Evolutionary conservation across 768 basidiomycete species (phyloP), one percentile per base, ranked within the genome.

Genomic region (Leccinum imitatum): DNA sequence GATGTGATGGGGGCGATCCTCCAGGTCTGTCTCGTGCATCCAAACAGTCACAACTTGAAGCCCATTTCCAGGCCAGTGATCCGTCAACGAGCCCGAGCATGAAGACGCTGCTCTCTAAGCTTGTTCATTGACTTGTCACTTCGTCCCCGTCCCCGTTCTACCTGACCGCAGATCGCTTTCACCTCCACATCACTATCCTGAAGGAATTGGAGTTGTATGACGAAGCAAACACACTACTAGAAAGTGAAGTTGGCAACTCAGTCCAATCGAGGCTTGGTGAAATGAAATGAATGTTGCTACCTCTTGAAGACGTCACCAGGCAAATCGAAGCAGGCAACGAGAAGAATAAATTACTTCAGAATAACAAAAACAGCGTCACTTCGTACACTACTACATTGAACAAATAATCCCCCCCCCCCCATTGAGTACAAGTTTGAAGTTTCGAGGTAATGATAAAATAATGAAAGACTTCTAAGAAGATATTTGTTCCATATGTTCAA

Each of bases 1-100:
- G 87, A 82, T 63, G 82, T 90, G 37, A 89, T 90, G 67, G 84
- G 90, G 60, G 85, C 89, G 11, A 79, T 92, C 52, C 83, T 94
- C 17, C 93, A 95, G 82, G 90, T 89, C 61, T 61, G 59, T 59
- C 33, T 51, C 39, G 14, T 61, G 51, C 17, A 2, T 47, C 33
- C 55, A 21, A 25, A 44, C n/a, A 25, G 27, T 59, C 54, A 30
- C 54, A 55, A 52, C 54, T 63, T 47, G 31, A 21, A 30, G 13
- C 25, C 33, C 54, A 53, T 50, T n/a, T 47, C 19, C 59, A 93
- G 90, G 91, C 91, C 4, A 86, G 84, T 62, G 90, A 92, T 65
- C 72, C 79, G 1, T 74, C 78, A 14, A 93, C 90, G 2, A 79
- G 84, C 14, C 68, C 79, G 13, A 74, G 76, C 48, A 87, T 92